Evolutionary conservation across 1,284 basidiomycete species (phyloP).

Genomic region (Grifola frondosa): DNA sequence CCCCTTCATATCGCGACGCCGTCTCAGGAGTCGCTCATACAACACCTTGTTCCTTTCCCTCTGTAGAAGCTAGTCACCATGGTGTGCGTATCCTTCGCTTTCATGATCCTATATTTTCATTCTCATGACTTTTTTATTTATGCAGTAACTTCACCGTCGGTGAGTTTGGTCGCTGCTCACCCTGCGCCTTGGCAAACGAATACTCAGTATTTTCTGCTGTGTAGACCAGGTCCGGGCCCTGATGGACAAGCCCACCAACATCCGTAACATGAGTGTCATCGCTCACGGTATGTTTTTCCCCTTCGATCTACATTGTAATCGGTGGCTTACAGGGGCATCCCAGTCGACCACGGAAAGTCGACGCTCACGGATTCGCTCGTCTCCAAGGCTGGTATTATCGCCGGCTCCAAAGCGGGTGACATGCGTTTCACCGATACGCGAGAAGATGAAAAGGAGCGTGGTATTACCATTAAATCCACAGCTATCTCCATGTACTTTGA

Average conservation of each 20-base stretch:
- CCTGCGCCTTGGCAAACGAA: too few species aligned
- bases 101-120: conserved; percentile 17
- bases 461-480: conserved; percentile 99
- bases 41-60: conserved; percentile 24
- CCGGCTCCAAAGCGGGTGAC: conserved; percentile 92
- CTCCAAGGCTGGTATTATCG: conserved; percentile 99
- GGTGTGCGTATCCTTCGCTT: conserved; percentile 59
- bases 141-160: conserved; percentile 85
- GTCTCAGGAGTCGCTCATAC: conserved; percentile 23
- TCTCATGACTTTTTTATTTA: conserved; percentile 36
- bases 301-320: conserved; percentile 8
- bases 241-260: conserved; percentile 91
- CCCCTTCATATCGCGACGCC: conserved; percentile 25
- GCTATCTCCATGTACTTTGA: conserved; percentile 99
- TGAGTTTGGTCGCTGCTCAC: too few species aligned
- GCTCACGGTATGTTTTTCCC: conserved; percentile 73
- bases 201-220: conserved; percentile 20
- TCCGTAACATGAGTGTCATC: conserved; percentile 99
- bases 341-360: conserved; percentile 99
- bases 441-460: conserved; percentile 99
- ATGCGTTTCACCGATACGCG: conserved; percentile 98
- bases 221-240: conserved; percentile 86
- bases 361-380: conserved; percentile 99
- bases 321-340: background rate
- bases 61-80: conserved; percentile 58